A percentile compares a stretch with the other conserved stretches of the same genome.
Conservation (phyloP, 805 yeast genomes). For the Candida boleticola region DNA sequence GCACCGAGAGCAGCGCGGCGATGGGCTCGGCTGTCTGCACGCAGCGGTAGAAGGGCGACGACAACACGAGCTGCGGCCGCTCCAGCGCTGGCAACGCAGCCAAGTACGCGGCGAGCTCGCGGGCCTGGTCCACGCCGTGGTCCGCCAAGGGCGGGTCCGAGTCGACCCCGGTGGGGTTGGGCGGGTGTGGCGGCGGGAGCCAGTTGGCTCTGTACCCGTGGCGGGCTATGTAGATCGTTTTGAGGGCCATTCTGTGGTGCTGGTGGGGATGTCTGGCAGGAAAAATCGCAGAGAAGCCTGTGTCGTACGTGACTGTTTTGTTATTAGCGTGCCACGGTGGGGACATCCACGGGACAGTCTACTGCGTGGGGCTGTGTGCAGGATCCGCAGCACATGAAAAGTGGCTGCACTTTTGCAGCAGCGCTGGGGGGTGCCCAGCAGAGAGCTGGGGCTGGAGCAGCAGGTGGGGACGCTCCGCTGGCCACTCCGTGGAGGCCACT, state of each 20-base stretch:
- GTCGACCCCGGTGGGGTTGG: conserved; percentile 84
- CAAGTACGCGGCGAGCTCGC: conserved; percentile 67
- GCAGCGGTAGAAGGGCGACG: conserved; percentile 90
- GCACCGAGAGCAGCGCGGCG: conserved; percentile 55
- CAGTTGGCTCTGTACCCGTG: conserved; percentile 93
- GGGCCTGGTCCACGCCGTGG: conserved; percentile 86
- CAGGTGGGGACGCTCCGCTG: too few relatives aligned
- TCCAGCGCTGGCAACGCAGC: conserved; percentile 41
- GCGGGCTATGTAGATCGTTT: conserved; percentile 68
- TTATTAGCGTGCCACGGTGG: too few relatives aligned
- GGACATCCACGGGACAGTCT: too few relatives aligned
- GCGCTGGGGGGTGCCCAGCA: too few relatives aligned
- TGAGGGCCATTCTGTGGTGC: conserved; percentile 47
- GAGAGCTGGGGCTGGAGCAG: too few relatives aligned
- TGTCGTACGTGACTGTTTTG: too few relatives aligned
- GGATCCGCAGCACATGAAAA: too few relatives aligned
- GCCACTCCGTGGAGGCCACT: too few relatives aligned
- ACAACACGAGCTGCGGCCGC: conserved; percentile 66
- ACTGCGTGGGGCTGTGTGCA: too few relatives aligned
- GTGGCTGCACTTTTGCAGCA: too few relatives aligned
- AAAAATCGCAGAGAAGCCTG: too few relatives aligned
- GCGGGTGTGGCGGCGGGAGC: conserved; percentile 69
- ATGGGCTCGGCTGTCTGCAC: conserved; percentile 76
- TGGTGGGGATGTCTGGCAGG: too few relatives aligned
- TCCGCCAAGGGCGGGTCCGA: conserved; percentile 86